A percentile compares a stretch with the other conserved stretches of the same genome.
phyloP scores from a whole-genome alignment of 129 eudicot genomes.

The Lactuca sativa region DNA sequence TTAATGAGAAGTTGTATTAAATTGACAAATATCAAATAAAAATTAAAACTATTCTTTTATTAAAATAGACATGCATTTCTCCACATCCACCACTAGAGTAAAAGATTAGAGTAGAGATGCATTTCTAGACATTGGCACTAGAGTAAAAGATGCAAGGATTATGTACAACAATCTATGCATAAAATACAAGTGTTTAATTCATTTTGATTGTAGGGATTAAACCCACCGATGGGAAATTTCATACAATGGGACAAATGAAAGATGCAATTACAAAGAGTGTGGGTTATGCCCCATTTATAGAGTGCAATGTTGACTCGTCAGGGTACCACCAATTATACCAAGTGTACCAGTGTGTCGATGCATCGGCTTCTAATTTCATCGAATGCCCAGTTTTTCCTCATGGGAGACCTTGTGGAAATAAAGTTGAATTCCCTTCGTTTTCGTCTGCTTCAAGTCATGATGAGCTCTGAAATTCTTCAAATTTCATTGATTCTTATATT shows the following conservation, averaged over 20 bases:
- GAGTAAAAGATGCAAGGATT: neutral
- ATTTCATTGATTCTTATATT: neutral
- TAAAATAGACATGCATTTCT: too few species aligned
- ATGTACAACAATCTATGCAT: too few species aligned
- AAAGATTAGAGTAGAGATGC: too few species aligned
- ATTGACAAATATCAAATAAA: too few species aligned
- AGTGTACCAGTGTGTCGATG: conserved; percentile 70
- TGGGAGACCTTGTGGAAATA: conserved; percentile 50
- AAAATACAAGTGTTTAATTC: neutral
- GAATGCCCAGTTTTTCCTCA: conserved; percentile 72
- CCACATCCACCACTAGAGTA: too few species aligned
- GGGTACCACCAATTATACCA: conserved; percentile 71
- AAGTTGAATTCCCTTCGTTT: conserved; percentile 54
- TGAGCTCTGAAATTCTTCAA: conserved; percentile 18
- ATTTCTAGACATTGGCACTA: too few species aligned
- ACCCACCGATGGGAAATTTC: conserved; percentile 44
- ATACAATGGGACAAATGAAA: conserved; percentile 46
- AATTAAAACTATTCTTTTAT: too few species aligned
- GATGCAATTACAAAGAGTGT: conserved; percentile 48
- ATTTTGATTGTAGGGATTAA: conserved; percentile 40
- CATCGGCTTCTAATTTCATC: conserved; percentile 52
- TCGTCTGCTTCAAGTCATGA: conserved; percentile 31
- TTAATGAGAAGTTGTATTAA: too few species aligned
- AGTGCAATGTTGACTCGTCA: conserved; percentile 59
- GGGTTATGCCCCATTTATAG: conserved; percentile 57